Evolutionary conservation across 306 rosid species (phyloP), one percentile per base, ranked within the genome.

Genomic region (Prosopis cineraria): DNA sequence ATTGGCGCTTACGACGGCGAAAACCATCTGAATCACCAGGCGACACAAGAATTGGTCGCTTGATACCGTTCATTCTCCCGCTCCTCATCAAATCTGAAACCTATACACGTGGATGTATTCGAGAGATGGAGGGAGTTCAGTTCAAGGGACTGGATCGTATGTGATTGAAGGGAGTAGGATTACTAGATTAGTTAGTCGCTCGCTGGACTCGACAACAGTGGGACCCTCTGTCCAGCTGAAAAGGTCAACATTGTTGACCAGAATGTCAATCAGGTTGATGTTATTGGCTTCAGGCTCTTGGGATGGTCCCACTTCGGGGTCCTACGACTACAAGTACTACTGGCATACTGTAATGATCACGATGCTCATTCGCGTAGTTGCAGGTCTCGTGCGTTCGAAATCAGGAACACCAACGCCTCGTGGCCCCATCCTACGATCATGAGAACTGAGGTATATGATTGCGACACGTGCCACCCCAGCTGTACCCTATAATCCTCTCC

Each of bases 401-500:
- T 63, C 70, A 36, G 47, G 70, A 34, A 65, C 70, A 33, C 69
- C 25, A 17, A 7, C 2, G 14, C 7, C 22, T 55, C 22, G 2
- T 63, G 70, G 70, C 31, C 70, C 70, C 47, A 20, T 37, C 29
- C 30, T 37, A 37, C 70, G 70, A 10, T 3, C 70, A 65, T 37
- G 4, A 65, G 16, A 5, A 24, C 30, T 37, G 3, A 7, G 59
- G 27, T 31, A 16, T 47, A 37, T 65, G 70, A 65, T 65, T 20
- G 70, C 37, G 48, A 65, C 70, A 65, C 70, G 70, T 65, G 48
- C 70, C 70, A n/a, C 48, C 70, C 10, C 11, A 36, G 70, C 70
- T 65, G 70, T 10, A 65, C 3, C 30, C 48, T 31, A 65, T 36
- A 4, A 10, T 37, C 70, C 25, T 10, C 12, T 25, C 2, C 14